phyloP scores from a whole-genome alignment of 148 eudicot species.

The Camellia sinensis region DNA sequence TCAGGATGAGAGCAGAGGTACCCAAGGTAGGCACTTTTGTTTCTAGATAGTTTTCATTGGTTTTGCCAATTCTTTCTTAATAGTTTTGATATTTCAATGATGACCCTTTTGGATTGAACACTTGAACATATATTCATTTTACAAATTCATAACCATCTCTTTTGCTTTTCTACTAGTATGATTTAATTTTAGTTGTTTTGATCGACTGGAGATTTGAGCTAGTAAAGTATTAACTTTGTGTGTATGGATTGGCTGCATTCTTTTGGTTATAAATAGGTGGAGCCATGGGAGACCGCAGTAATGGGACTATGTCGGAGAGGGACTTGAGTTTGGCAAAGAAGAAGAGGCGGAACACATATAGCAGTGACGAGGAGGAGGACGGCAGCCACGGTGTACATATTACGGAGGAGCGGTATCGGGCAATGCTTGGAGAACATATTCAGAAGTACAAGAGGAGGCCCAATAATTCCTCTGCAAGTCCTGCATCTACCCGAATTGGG shows the following conservation, averaged over 20 bases:
- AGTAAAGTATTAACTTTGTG: not conserved
- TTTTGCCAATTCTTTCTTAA: not conserved
- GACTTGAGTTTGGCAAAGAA: constrained; percentile 38
- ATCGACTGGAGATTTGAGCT: constrained; percentile 6
- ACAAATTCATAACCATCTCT: not conserved
- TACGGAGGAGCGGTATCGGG: constrained; percentile 75
- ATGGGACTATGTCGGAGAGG: constrained; percentile 61
- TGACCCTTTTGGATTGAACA: not conserved
- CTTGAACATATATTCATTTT: not conserved
- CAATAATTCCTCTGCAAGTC: constrained; percentile 54
- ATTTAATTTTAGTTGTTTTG: not conserved
- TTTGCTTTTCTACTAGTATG: not conserved
- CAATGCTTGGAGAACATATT: constrained; percentile 89
- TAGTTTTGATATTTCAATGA: not conserved
- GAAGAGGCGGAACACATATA: constrained; percentile 53
- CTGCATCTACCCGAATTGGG: constrained; percentile 49
- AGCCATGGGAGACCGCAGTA: constrained; percentile 44
- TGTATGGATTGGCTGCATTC: not conserved
- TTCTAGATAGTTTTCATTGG: not conserved
- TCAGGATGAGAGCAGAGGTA: constrained; percentile 92
- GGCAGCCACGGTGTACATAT: constrained; percentile 46
- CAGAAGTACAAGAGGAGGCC: constrained; percentile 80
- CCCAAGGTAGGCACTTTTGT: constrained; percentile 48
- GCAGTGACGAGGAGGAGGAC: constrained; percentile 72
- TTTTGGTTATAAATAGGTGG: constrained; percentile 42